phyloP scores from a whole-genome alignment of 331 rosid genomes.

The Malus hybrid region DNA sequence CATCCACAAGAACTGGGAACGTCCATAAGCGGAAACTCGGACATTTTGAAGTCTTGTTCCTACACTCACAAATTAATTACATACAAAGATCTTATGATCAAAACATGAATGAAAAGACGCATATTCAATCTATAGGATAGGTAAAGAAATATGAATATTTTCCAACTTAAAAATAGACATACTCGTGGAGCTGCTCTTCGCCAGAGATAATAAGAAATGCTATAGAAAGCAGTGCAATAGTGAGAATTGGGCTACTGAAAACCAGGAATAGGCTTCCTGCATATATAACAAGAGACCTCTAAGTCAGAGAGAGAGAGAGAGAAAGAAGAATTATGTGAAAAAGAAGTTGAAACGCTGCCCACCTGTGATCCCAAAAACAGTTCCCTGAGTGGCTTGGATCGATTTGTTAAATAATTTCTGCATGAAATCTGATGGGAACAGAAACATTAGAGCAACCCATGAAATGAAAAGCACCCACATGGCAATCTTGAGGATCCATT shows the following conservation, averaged over 20 bases:
- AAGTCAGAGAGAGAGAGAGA: background rate
- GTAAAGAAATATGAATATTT: background rate
- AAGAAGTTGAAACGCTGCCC: background rate
- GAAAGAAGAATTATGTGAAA: no score
- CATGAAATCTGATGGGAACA: conserved; percentile 38
- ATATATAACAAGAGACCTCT: conserved; percentile 6
- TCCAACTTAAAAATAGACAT: conserved; percentile 12
- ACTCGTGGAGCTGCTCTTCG: conserved; percentile 45
- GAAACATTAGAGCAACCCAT: conserved; percentile 51
- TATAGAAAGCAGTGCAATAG: conserved; percentile 58
- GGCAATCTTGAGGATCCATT: conserved; percentile 39
- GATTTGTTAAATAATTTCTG: conserved; percentile 15
- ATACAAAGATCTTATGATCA: background rate
- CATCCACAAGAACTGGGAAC: conserved; percentile 68
- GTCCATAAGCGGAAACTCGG: conserved; percentile 74
- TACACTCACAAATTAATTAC: conserved; percentile 9
- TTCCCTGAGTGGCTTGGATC: conserved; percentile 15
- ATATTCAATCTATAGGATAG: background rate
- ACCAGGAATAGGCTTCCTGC: conserved; percentile 64
- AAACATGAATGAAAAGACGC: background rate
- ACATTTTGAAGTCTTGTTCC: conserved; percentile 42
- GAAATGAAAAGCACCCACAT: conserved; percentile 40
- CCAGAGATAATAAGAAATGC: conserved; percentile 45
- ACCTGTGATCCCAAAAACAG: conserved; percentile 57
- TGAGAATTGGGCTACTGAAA: conserved; percentile 50